Evolutionary conservation across 768 basidiomycete genomes (phyloP), one percentile per base, ranked within the genome.

Genomic region (Tricholoma bakamatsutake): DNA sequence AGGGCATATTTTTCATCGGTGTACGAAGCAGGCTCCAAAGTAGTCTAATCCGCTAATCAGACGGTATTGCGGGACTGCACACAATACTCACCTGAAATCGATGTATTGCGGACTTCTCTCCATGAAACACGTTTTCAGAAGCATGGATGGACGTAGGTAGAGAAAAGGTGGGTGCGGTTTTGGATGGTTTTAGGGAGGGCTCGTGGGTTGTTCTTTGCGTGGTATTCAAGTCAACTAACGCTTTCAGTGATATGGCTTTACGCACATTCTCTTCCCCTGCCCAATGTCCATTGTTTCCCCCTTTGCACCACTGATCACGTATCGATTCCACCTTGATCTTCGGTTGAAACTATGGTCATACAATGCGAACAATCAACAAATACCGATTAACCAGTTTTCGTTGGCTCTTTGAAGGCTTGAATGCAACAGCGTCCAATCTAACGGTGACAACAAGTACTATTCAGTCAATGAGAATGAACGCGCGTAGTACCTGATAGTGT

Each of bases 1-100:
- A 98, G 77, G 5, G 71, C 74, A 66, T 82, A 96, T 65, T 96
- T 96, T 72, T 98, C 93, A 2, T 76, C 64, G 0, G 86, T 88
- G 64, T 75, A 93, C 12, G 83, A 80, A 1, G 94, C 82, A 4
- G 83, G 85, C 63, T 93, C 92, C 6, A 97, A 71, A 1, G 73
- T 80, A 15, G 88, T 82, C 93, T 95, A 54, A 5, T 45, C n/a
- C 42, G 48, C n/a, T 21, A 40, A 30, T 11, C n/a, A 51, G 39
- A 28, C 21, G 24, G 12, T 35, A 46, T 37, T 40, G 37, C 24
- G 13, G 30, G 21, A 49, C 24, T 15, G 34, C 30, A 17, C 51
- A 37, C 33, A 37, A 21, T 27, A 3, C 56, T 47, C 69, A 85
- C 88, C 76, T 85, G 81, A 57, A 89, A 93, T 49, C 68, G 65